Percentiles rank a stretch among this genome's conserved stretches.
Evolutionary conservation across 169 alveolate species (phyloP).

Genomic region (Eimeria nieschulzi): DNA sequence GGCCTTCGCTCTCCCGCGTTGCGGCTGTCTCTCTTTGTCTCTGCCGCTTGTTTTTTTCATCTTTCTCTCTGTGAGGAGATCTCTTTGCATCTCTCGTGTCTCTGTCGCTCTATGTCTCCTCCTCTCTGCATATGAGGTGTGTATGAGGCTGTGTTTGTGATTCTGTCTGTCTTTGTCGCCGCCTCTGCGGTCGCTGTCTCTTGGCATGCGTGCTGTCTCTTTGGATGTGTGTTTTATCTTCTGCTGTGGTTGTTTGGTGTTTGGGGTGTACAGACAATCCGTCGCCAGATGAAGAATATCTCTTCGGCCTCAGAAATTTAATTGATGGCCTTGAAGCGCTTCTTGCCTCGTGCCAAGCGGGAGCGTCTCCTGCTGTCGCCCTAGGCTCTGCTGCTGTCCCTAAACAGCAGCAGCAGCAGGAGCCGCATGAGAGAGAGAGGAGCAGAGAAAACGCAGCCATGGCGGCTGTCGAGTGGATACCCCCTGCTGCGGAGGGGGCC

Average conservation of each 20-base stretch:
- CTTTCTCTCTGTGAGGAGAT: no score
- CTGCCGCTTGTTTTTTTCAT: no score
- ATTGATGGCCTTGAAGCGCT: constrained; percentile 76
- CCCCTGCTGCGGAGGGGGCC: neutral
- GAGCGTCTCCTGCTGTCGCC: neutral
- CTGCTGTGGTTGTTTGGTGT: neutral
- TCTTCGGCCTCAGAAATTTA: constrained; percentile 79
- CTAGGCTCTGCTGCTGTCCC: neutral
- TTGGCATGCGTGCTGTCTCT: neutral
- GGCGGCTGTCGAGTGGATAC: neutral
- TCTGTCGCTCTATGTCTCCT: no score
- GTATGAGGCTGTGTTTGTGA: neutral
- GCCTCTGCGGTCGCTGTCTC: neutral
- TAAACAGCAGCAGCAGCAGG: neutral
- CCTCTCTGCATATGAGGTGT: neutral
- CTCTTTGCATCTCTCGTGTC: no score
- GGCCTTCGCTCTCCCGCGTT: no score
- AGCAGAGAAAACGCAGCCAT: neutral
- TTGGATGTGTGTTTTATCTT: neutral
- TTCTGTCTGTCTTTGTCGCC: neutral
- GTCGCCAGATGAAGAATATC: constrained; percentile 82
- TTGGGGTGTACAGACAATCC: constrained; percentile 73
- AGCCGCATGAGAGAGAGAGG: neutral
- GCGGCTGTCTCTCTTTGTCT: no score
- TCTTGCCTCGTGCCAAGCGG: constrained; percentile 42